A percentile compares a stretch with the other conserved stretches of the same genome.
Conservation (phyloP, 2,329 filamentous ascomycete genomes). For the Fusarium anthophilum region DNA sequence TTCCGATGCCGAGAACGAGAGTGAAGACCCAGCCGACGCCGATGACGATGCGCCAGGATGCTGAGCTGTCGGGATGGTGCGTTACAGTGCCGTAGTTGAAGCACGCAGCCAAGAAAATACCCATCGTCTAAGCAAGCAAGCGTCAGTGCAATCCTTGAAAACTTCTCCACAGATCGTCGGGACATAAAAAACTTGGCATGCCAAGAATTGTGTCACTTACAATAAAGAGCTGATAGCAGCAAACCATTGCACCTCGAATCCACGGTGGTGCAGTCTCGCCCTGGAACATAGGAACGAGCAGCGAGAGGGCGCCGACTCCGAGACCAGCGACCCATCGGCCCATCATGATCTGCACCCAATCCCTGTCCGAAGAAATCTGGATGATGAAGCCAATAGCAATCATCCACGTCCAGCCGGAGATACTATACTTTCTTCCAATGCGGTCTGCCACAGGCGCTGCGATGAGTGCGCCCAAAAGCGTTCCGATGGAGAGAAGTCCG, state of each 20-base stretch:
- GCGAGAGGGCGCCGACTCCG: conserved; percentile 72
- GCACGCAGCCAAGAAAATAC: conserved; percentile 68
- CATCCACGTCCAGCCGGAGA: conserved; percentile 68
- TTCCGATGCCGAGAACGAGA: conserved; percentile 57
- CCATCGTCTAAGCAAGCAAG: conserved; percentile 50
- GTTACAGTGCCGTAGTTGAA: conserved; percentile 70
- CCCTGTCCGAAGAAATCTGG: conserved; percentile 63
- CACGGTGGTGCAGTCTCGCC: conserved; percentile 74
- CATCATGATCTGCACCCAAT: conserved; percentile 73
- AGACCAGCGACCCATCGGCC: conserved; percentile 73
- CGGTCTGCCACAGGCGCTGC: conserved; percentile 72
- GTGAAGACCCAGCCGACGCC: conserved; percentile 63
- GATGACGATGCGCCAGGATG: conserved; percentile 69
- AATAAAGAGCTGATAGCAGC: conserved; percentile 76
- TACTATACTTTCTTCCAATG: conserved; percentile 70
- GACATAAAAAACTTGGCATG: neutral
- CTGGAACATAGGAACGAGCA: conserved; percentile 77
- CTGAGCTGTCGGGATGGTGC: conserved; percentile 56
- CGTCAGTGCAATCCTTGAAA: neutral
- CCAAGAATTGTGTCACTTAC: conserved; percentile 44
- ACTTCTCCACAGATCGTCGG: neutral
- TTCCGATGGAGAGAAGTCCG: conserved; percentile 66
- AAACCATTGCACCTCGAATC: conserved; percentile 72
- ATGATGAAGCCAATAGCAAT: conserved; percentile 74
- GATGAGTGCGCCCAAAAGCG: conserved; percentile 66